A percentile compares a stretch with the other conserved stretches of the same genome.
These are phyloP conservation scores for Coccomyxa subellipsoidea DNA, from an alignment of 163 green algal species.

Conservation along the genomic window DNA sequence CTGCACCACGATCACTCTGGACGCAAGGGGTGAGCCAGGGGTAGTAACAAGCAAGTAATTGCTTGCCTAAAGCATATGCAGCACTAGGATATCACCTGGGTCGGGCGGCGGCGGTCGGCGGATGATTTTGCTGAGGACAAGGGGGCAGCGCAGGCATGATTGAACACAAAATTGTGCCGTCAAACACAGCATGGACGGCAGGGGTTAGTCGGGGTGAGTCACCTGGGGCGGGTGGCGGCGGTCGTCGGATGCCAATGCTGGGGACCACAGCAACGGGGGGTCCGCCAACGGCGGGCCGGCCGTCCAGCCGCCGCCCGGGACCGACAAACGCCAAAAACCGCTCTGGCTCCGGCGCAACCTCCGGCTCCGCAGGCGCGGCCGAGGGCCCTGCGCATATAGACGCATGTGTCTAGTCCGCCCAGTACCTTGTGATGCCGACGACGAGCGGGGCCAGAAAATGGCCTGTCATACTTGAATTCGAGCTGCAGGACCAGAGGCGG, in stretches of 20 bases:
- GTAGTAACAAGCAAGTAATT: too few relatives aligned
- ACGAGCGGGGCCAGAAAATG: too few relatives aligned
- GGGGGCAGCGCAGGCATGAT: neutral
- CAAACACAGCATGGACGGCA: neutral
- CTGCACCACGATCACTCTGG: too few relatives aligned
- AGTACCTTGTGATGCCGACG: too few relatives aligned
- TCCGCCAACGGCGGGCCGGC: conserved; percentile 47
- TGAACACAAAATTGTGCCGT: neutral
- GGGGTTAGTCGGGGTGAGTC: neutral
- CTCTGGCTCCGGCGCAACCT: conserved; percentile 25
- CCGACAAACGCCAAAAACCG: conserved; percentile 77
- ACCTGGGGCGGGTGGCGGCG: neutral
- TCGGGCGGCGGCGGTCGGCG: too few relatives aligned
- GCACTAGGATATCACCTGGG: too few relatives aligned
- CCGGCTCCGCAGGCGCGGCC: conserved; percentile 1
- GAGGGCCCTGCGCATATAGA: neutral
- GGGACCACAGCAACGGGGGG: neutral
- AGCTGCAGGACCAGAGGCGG: too few relatives aligned
- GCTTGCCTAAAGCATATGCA: too few relatives aligned
- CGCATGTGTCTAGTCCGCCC: too few relatives aligned
- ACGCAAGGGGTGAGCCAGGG: too few relatives aligned
- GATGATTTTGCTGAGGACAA: too few relatives aligned
- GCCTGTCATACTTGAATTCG: too few relatives aligned
- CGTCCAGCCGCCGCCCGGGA: conserved; percentile 69
- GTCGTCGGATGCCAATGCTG: neutral